Percentiles rank a stretch among this genome's conserved stretches.
phyloP scores from a whole-genome alignment of 768 basidiomycete species.

The Strobilomyces echinocephalus region DNA sequence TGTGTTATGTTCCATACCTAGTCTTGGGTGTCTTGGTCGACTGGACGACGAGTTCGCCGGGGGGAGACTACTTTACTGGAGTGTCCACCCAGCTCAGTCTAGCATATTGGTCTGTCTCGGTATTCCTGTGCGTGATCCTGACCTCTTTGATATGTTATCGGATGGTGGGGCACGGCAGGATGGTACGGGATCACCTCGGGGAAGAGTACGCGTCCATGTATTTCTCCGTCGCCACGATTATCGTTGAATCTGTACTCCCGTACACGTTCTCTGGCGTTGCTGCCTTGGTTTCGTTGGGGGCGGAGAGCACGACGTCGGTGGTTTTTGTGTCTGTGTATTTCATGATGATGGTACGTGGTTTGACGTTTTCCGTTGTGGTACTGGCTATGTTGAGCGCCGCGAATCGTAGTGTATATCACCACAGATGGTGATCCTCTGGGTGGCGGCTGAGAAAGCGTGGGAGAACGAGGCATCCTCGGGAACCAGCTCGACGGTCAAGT shows the following conservation, averaged over 20 bases:
- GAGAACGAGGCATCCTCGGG: neutral
- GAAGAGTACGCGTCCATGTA: conserved; percentile 1
- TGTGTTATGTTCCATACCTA: neutral
- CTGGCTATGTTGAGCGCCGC: neutral
- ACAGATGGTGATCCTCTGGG: conserved; percentile 2
- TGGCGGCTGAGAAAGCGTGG: conserved; percentile 14
- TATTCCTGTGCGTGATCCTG: neutral
- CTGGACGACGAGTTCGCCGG: conserved; percentile 9
- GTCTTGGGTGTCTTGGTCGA: conserved; percentile 10
- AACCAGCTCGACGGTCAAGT: neutral
- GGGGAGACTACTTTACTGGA: conserved; percentile 7
- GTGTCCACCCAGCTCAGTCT: conserved; percentile 4
- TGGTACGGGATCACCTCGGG: conserved; percentile 3
- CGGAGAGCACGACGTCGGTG: conserved; percentile 7
- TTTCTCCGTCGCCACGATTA: conserved; percentile 6
- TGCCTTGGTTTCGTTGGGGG: conserved; percentile 3
- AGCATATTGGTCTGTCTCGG: conserved; percentile 5
- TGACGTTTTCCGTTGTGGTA: neutral
- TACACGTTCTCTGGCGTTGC: conserved; percentile 7
- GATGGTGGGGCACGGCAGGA: conserved; percentile 4
- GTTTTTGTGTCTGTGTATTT: conserved; percentile 9
- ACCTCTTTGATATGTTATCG: conserved; percentile 14
- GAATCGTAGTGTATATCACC: conserved; percentile 20
- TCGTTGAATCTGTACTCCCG: conserved; percentile 10
- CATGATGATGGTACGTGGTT: conserved; percentile 13